phyloP scores from a whole-genome alignment of 768 basidiomycete species.

The Boletus bicolor region DNA sequence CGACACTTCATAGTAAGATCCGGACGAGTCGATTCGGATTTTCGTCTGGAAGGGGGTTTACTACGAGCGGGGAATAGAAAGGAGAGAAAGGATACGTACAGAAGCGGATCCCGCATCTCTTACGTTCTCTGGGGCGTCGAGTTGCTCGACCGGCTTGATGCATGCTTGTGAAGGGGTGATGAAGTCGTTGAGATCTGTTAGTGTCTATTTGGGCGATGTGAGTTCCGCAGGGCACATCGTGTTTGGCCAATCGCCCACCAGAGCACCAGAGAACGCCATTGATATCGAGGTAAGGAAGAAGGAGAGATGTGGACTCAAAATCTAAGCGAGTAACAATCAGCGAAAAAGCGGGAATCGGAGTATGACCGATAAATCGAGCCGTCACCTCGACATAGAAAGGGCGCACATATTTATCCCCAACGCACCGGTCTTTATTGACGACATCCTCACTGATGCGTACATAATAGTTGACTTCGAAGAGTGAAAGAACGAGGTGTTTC shows the following conservation, averaged over 20 bases:
- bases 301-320: neutral
- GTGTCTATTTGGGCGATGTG: constrained; percentile 48
- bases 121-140: constrained; percentile 39
- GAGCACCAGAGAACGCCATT: constrained; percentile 87
- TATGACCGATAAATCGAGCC: neutral
- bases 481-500: too few relatives aligned
- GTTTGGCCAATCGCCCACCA: constrained; percentile 44
- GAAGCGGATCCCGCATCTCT: constrained; percentile 42
- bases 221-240: constrained; percentile 1
- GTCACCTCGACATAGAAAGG: too few relatives aligned
- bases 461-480: too few relatives aligned
- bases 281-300: neutral
- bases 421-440: too few relatives aligned
- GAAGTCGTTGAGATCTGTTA: constrained; percentile 96
- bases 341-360: neutral
- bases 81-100: constrained; percentile 28
- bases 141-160: constrained; percentile 86
- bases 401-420: too few relatives aligned
- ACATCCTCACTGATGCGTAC: too few relatives aligned
- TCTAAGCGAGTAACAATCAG: neutral
- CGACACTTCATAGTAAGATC: constrained; percentile 84
- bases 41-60: constrained; percentile 60
- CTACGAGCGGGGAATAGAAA: neutral
- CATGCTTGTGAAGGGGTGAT: constrained; percentile 95
- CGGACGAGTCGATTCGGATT: constrained; percentile 82